Evolutionary conservation across 1,139 yeast species (phyloP).

Genomic region (Yamadazyma jaroonii): DNA sequence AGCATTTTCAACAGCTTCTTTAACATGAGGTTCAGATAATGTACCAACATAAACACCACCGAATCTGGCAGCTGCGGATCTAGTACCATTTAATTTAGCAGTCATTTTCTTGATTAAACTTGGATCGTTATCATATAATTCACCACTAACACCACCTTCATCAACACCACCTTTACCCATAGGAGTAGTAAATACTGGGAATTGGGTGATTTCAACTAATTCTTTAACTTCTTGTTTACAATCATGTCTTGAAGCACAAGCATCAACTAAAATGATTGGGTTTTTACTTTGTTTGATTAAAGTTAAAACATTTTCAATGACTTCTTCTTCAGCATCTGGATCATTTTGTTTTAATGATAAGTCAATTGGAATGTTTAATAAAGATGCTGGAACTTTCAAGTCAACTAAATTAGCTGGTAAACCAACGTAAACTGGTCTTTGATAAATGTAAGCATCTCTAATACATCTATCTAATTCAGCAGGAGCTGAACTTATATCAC

Average conservation of each 20-base stretch:
- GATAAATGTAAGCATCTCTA: conserved; percentile 65
- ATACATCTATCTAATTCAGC: conserved; percentile 70
- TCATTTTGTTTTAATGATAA: conserved; percentile 61
- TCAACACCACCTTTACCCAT: conserved; percentile 85
- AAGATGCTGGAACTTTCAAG: conserved; percentile 51
- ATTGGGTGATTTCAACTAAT: conserved; percentile 68
- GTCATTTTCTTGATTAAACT: conserved; percentile 23
- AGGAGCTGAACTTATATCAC: conserved; percentile 63
- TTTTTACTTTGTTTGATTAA: conserved; percentile 56
- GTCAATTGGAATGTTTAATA: conserved; percentile 64
- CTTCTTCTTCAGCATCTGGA: conserved; percentile 69
- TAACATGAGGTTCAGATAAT: conserved; percentile 71
- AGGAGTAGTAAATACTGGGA: conserved; percentile 84
- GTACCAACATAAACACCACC: conserved; percentile 89
- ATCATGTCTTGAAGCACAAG: conserved; percentile 80
- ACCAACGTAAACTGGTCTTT: conserved; percentile 82
- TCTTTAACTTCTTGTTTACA: conserved; percentile 59
- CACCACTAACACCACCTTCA: conserved; percentile 48
- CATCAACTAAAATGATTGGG: conserved; percentile 80
- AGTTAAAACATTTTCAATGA: conserved; percentile 52
- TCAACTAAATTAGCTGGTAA: conserved; percentile 82
- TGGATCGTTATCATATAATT: conserved; percentile 25
- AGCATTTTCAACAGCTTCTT: conserved; percentile 70
- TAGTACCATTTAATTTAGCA: conserved; percentile 22
- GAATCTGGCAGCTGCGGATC: conserved; percentile 55